Base-by-base conservation (phyloP, 2,329 filamentous ascomycete genomes). In the Phoma sp. region DNA sequence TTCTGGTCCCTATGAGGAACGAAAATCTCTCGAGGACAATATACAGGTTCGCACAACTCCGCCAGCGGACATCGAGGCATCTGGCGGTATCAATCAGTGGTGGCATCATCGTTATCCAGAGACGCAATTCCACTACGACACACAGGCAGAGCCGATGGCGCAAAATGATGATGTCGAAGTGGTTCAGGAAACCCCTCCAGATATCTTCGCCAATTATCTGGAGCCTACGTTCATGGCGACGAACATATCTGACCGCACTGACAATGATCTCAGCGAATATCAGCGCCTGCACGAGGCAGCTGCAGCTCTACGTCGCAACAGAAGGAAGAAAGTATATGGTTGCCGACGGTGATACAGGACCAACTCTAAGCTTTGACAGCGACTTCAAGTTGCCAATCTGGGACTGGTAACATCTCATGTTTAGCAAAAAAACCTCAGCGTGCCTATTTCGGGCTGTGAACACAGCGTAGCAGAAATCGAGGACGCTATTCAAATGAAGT, bases 131-230 rank as follows among this genome's bases (percentile, higher is more conserved):
- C 41, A 55, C 25, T 55, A 50, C 9, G 46, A 50, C 25, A 50
- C 52, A 30, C 41, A 50, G 10, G 46, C 52, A 22, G 52, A 55
- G 25, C 41, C 36, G 3, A 32, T 42, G 1, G 33, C 37, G 1
- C 37, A 46, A 10, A 37, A 41, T 2, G 52, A 46, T 29, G 29
- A 46, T 9, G 25, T 32, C 14, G 18, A 50, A 3, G 9, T 50
- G n/a, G 46, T 50, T 9, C 46, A 50, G 10, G 52, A 55, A 25
- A 55, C 52, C 18, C 52, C 52, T 40, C 52, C 52, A 22, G 46
- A 50, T 30, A 8, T 42, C 0, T 38, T 38, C 1, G 4, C 6
- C 27, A 9, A 29, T 6, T 6, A 6, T 7, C 6, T 24, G 23
- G 36, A 45, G 36, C 30, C 24, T 7, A 37, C 8, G 13, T 8